phyloP scores from a whole-genome alignment of 768 basidiomycete genomes.

The Hygrophorus russula region DNA sequence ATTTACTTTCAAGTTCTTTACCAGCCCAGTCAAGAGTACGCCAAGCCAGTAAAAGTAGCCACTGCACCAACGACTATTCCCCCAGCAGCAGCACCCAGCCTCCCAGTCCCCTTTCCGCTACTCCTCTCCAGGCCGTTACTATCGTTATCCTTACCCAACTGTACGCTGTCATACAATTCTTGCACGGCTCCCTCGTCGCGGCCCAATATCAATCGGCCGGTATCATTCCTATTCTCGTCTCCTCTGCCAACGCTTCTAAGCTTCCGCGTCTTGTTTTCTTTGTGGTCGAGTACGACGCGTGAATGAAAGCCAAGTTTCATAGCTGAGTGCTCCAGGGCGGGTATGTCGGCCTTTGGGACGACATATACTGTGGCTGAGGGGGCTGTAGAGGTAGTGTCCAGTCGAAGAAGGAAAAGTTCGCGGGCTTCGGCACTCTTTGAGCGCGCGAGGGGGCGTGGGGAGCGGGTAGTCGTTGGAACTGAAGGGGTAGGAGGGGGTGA shows the following conservation, averaged over 20 bases:
- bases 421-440: slow-evolving; percentile 45
- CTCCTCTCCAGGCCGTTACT: too few relatives aligned
- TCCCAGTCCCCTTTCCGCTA: slow-evolving; percentile 5
- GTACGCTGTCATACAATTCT: slow-evolving; percentile 23
- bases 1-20: background rate
- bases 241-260: too few relatives aligned
- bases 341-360: slow-evolving; percentile 33
- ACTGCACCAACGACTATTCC: slow-evolving; percentile 53
- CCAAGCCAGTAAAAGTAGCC: slow-evolving; percentile 48
- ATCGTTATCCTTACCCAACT: slow-evolving; percentile 13
- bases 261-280: slow-evolving; percentile 11
- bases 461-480: slow-evolving; percentile 7
- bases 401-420: slow-evolving; percentile 34
- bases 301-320: slow-evolving; percentile 30
- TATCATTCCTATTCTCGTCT: slow-evolving; percentile 20
- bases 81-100: slow-evolving; percentile 35
- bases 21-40: slow-evolving; percentile 22
- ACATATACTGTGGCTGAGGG: slow-evolving; percentile 34
- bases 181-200: slow-evolving; percentile 36
- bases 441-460: slow-evolving; percentile 26
- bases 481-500: slow-evolving; percentile 11
- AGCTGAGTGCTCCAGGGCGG: slow-evolving; percentile 27
- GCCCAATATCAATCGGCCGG: slow-evolving; percentile 44
- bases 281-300: slow-evolving; percentile 22
- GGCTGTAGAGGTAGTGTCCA: slow-evolving; percentile 25